Percentiles rank a stretch among this genome's conserved stretches.
phyloP scores from a whole-genome alignment of 805 yeast genomes.

The Candida coleopterorum region DNA sequence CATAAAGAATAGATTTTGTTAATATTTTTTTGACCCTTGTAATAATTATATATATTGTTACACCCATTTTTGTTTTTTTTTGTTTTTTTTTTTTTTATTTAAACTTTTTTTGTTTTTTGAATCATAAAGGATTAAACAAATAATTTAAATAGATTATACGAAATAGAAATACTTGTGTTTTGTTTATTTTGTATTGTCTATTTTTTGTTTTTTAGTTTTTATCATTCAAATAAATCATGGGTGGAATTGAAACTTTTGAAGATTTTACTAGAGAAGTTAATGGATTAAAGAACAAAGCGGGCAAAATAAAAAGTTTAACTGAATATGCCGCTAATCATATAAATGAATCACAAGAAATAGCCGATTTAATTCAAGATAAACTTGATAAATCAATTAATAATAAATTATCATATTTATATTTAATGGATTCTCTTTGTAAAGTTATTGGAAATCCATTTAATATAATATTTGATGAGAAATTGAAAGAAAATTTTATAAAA shows the following conservation, averaged over 20 bases:
- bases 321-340: conserved; percentile 29
- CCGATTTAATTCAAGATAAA: conserved; percentile 30
- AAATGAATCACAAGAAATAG: conserved; percentile 30
- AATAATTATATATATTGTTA: too few relatives aligned
- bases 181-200: not conserved
- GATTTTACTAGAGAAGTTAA: conserved; percentile 1
- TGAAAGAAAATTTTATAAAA: conserved; percentile 34
- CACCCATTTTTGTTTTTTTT: too few relatives aligned
- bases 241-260: not conserved
- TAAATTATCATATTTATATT: conserved; percentile 31
- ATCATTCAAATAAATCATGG: not conserved
- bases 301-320: conserved; percentile 37
- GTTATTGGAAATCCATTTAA: conserved; percentile 42
- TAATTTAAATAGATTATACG: not conserved
- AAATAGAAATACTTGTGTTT: not conserved
- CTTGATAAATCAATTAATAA: conserved; percentile 32
- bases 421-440: conserved; percentile 39
- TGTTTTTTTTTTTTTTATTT: not conserved
- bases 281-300: conserved; percentile 23
- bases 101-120: not conserved
- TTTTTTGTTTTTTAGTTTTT: not conserved
- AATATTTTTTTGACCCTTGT: too few relatives aligned
- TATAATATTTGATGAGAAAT: conserved; percentile 28
- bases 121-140: not conserved
- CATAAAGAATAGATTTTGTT: too few relatives aligned